phyloP scores from a whole-genome alignment of 1,284 basidiomycete species.

The Megacollybia platyphylla region DNA sequence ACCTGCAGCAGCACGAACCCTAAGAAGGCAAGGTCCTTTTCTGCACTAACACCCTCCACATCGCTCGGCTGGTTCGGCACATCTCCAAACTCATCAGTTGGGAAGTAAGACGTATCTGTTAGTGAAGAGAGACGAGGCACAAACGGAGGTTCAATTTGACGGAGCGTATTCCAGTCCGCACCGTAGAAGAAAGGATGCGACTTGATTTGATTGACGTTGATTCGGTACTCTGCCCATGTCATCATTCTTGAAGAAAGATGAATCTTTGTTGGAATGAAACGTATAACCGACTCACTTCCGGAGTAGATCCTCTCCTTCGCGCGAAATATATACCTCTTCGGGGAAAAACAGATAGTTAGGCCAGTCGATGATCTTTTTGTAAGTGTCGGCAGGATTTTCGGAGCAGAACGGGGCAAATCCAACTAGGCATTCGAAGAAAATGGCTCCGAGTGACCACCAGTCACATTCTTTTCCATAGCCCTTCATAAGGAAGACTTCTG shows the following conservation, averaged over 20 bases:
- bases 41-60: slow-evolving; percentile 60
- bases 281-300: slow-evolving; percentile 38
- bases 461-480: slow-evolving; percentile 98
- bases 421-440: slow-evolving; percentile 98
- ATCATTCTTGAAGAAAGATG: slow-evolving; percentile 46
- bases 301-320: slow-evolving; percentile 89
- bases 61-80: slow-evolving; percentile 64
- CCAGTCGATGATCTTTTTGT: slow-evolving; percentile 98
- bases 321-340: slow-evolving; percentile 89
- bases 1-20: slow-evolving; percentile 38
- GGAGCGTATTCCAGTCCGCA: slow-evolving; percentile 87
- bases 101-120: slow-evolving; percentile 96
- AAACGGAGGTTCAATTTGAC: slow-evolving; percentile 92
- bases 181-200: slow-evolving; percentile 94
- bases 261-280: slow-evolving; percentile 1
- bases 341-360: slow-evolving; percentile 85
- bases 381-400: slow-evolving; percentile 95
- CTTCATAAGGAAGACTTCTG: slow-evolving; percentile 95
- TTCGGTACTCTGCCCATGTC: slow-evolving; percentile 70
- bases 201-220: slow-evolving; percentile 85
- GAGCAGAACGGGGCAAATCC: slow-evolving; percentile 98
- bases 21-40: slow-evolving; percentile 88
- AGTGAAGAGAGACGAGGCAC: slow-evolving; percentile 87
- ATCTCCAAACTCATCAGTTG: slow-evolving; percentile 88
- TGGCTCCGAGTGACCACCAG: slow-evolving; percentile 96